Evolutionary conservation across 805 yeast genomes (phyloP), one percentile per base, ranked within the genome.

Genomic region (Wickerhamiella sorbophila): DNA sequence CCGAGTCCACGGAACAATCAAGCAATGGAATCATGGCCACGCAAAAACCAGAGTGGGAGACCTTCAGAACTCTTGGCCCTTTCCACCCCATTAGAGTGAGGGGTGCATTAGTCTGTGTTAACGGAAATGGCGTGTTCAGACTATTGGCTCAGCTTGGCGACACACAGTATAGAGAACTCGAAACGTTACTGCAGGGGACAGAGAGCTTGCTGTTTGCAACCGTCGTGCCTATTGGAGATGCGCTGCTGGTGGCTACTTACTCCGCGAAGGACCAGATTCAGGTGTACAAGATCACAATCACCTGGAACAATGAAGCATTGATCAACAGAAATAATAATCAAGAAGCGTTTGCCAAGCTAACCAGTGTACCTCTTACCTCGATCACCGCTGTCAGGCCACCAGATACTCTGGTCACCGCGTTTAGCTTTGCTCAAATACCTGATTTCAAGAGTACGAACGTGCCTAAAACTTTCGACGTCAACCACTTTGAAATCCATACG

Each of bases 11-110:
- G 8, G 17, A 16, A 6, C n/a, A 6, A 9, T 9, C 8, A 6
- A 31, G n/a, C 33, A 31, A 31, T 16, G 49, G 49, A 21, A 24
- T 6, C 29, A 8, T 24, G 6, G 10, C 29, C 6, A 24, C 29
- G 6, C 29, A 24, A 24, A 41, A 45, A 24, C 50, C 52, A 43
- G 46, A 77, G 67, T 57, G 61, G 56, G 49, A 48, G 34, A 33
- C 47, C 58, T 6, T 84, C 45, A 71, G 69, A 51, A 67, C 83
- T 0, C 62, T 64, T 42, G 82, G 84, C 4, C 70, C 76, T 1
- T 61, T 74, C 49, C 91, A 82, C 57, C 91, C 94, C 3, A 60
- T 75, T 19, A 57, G 70, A 14, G 67, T 78, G 3, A 79, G 78
- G 48, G 79, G 79, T 44, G 91, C 87, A 2, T 75, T 85, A 51